Base-by-base conservation (phyloP, 257 asterid genomes). In the Solanum paucissectum region DNA sequence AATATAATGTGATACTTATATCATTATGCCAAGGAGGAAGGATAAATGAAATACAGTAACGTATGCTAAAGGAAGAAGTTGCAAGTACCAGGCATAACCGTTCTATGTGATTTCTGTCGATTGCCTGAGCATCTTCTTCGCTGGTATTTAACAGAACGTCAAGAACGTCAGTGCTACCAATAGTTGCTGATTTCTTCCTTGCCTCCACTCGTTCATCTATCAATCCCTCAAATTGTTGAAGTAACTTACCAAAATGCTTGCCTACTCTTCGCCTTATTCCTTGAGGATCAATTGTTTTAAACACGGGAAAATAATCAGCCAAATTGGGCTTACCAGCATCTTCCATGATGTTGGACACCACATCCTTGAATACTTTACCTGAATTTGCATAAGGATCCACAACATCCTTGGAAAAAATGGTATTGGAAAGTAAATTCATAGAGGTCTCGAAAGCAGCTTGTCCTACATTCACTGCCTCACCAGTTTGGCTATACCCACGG, bases 311-410 rank as follows among this genome's bases (percentile, higher is more conserved):
- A 88, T 89, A 93, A 89, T 95, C 98, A 20, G 92, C 96, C 77
- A 92, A 68, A 82, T 95, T 95, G 6, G 96, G 98, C 86, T 89
- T 91, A 13, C 98, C 98, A 20, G 93, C 95, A 81, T 92, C 98
- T 74, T 76, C 89, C 94, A 88, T 88, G 62, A 94, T 86, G 4
- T 79, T 89, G 90, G 94, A 87, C 55, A 94, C 94, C 20, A 92
- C 74, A 11, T 93, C 96, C 91, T 91, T 95, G 87, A 95, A 94
- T 76, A 93, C 98, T 72, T 92, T 93, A 1, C 88, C 95, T 1
- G 96, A 92, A 91, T 94, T 95, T 23, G 94, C 90, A 3, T 83
- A 91, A 3, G 95, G 95, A 29, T 93, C 95, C 34, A 92, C 89
- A 86, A 93, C 86, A 77, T 94, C 96, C 85, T 83, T 89, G 9